These are phyloP conservation scores for Cryptosporidium felis DNA, from an alignment of 169 alveolate genomes.

Conservation along the genomic window DNA sequence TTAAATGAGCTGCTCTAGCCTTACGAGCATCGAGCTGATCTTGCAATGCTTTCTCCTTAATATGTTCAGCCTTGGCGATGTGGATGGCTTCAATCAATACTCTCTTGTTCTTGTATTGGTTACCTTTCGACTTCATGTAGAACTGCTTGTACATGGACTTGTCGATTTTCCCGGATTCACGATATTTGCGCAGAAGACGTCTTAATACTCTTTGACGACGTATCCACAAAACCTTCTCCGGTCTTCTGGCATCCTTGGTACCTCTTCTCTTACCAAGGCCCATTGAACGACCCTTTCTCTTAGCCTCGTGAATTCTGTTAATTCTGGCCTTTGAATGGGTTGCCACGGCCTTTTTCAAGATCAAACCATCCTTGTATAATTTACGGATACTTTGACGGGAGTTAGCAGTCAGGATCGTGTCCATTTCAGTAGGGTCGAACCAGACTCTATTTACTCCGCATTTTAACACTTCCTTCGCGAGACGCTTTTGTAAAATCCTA, in stretches of 20 bases:
- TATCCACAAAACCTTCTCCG: constrained; percentile 96
- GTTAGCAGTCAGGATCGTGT: constrained; percentile 97
- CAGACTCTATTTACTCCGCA: constrained; percentile 97
- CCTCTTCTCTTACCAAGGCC: constrained; percentile 99
- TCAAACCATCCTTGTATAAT: constrained; percentile 95
- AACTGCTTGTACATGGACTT: constrained; percentile 96
- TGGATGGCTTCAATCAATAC: constrained; percentile 97
- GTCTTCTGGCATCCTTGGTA: constrained; percentile 96
- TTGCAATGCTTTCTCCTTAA: constrained; percentile 85
- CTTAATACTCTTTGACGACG: constrained; percentile 98
- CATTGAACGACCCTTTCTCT: constrained; percentile 96
- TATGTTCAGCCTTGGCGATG: constrained; percentile 89
- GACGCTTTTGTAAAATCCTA: constrained; percentile 93
- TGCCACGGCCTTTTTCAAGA: constrained; percentile 94
- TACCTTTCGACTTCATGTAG: constrained; percentile 97
- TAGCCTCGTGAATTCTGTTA: constrained; percentile 89
- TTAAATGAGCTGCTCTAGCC: constrained; percentile 82
- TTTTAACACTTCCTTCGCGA: constrained; percentile 96
- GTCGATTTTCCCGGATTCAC: constrained; percentile 96
- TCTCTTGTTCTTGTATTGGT: constrained; percentile 96
- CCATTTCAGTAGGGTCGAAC: constrained; percentile 98
- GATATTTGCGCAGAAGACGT: constrained; percentile 94
- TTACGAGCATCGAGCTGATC: constrained; percentile 88
- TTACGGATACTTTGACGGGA: constrained; percentile 95
- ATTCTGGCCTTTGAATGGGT: constrained; percentile 96